Base-by-base conservation (phyloP, 2,329 filamentous ascomycete species). In the Epichloe brachyelytri region DNA sequence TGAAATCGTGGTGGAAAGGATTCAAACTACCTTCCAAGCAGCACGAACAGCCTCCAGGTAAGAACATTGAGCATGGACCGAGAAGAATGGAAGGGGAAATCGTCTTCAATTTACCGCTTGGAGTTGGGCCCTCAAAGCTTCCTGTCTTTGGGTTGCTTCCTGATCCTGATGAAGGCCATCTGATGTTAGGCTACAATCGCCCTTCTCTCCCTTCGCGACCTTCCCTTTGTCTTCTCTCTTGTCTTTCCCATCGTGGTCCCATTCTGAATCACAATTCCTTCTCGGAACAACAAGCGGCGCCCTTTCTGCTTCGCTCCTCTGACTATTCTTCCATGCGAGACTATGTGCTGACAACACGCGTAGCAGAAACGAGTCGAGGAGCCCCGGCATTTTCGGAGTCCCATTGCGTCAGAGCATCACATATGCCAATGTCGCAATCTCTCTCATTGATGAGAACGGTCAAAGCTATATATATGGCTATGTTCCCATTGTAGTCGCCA, bases 401-500 rank as follows among this genome's bases (percentile, higher is more conserved):
- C 89, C 93, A 39, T 77, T 98, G 53, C 87, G 89, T 60, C 83
- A 90, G 63, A 97, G 91, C 71, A 97, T 98, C 66, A 86, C 86
- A 54, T 97, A 98, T 67, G 93, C 93, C 53, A 98, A 97, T 64
- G 93, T 98, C 54, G 93, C 93, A 56, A 98, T 98, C 62, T 97
- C 91, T 20, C 79, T 98, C 30, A 86, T 93, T 58, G 90, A 97
- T 65, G 88, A 91, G 58, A 79, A 93, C 58, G 91, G 91, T 34
- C 82, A 93, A 67, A 95, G 88, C 70, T 97, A 95, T 67, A 96
- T 97, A 50, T 98, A 97, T 67, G 93, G 93, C 62, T 97, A 97
- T 63, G 91, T 98, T 7, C 93, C 93, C 17, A 97, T 98, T 57
- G 91, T 98, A 43, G 91, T 98, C 50, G 93, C 93, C 37, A 98